Evolutionary conservation across 2,329 filamentous ascomycete genomes (phyloP), one percentile per base, ranked within the genome.

Genomic region (Arthrobotrys sphaeroides): DNA sequence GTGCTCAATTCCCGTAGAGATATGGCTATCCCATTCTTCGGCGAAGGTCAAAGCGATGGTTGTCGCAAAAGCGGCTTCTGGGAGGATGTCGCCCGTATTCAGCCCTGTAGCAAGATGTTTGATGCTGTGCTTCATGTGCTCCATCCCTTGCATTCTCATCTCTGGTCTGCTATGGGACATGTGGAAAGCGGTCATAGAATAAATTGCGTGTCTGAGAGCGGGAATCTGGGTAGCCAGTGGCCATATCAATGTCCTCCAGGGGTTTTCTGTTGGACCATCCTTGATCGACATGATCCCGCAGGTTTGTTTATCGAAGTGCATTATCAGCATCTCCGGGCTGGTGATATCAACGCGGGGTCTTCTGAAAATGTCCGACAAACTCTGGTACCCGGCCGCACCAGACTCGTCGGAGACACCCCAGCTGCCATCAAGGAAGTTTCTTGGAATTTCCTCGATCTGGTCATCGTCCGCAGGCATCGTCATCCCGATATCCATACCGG

Each of bases 251-350:
- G 87, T 91, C 26, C 89, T 85, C 90, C 90, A 92, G 1, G 90
- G 90, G 79, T 91, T 92, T 78, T 91, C 90, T 1, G 85, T 87
- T 5, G 86, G 85, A 0, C 89, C 90, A 80, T 91, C 89, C 79
- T 91, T 91, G 60, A 91, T 85, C 0, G 90, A 91, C 18, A 91
- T 83, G 55, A 92, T 90, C 2, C 89, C 89, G 80, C 90, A 91
- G 0, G 90, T 91, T 68, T 89, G 84, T 77, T 85, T 86, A 79
- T 90, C 88, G 79, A 90, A 91, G 24, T 88, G 86, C 59, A 87
- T 81, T 59, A 88, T 86, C 20, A 91, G 82, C 84, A 88, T 87
- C 77, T 91, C 89, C 7, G 86, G 85, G 66, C 87, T 88, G 38
- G 83, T 84, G 33, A 83, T 80, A 66, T 84, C 82, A 26, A 89